Base-by-base conservation (phyloP, 805 yeast species). In the Kodamaea hsintzibuensis region DNA sequence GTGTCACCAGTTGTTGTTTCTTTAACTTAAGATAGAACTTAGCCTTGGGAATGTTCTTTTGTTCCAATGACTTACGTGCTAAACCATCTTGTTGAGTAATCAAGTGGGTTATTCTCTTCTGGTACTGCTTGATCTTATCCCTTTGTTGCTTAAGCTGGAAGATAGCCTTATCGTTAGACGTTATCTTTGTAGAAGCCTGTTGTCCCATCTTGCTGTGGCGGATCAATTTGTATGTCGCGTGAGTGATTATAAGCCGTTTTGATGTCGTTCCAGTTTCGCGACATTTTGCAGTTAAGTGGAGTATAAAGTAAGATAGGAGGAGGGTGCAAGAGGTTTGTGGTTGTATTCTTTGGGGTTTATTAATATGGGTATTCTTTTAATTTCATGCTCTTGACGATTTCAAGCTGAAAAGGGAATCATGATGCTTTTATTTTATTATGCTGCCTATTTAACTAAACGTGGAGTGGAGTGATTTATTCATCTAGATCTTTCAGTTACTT, bases 61-160 rank as follows among this genome's bases (percentile, higher is more conserved):
- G 65, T 13, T 69, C 74, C 3, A 88, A 63, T 16, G 85, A 82
- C 58, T 77, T 73, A 53, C 74, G 76, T 17, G 95, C 95, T 12
- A 86, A 67, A 43, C 74, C 74, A 1, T 76, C 76, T 68, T 95
- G 98, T 35, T 82, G 74, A 9, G 74, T 76, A 14, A 90, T 80
- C 3, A 89, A 80, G 0, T 71, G 68, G 27, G 76, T 74, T 38
- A 92, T 80, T 55, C 83, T 82, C 46, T 73, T 73, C 62, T 84
- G 88, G 58, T 91, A 89, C 67, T 87, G 89, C 60, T 82, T 82
- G 18, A 95, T 78, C 58, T 86, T 86, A 70, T 95, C 99, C 56
- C 97, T 77, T 61, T 96, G 98, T 39, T 88, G 74, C 67, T 95
- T 95, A 60, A 95, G 77, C 64, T 92, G 95, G 58, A 91, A 78